phyloP scores from a whole-genome alignment of 495 filamentous ascomycete species.

The Glarea lozoyensis region DNA sequence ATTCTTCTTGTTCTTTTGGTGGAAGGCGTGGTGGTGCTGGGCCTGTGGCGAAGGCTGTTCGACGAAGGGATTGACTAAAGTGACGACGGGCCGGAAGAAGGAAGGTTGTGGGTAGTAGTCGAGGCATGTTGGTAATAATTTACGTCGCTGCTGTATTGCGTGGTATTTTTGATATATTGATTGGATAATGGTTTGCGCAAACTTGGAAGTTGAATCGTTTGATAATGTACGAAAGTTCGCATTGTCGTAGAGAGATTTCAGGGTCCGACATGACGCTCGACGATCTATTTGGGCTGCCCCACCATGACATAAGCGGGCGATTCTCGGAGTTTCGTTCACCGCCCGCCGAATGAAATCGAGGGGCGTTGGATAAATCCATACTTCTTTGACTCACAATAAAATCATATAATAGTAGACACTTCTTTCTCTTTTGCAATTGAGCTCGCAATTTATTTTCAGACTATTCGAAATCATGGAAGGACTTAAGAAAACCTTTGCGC shows the following conservation, averaged over 20 bases:
- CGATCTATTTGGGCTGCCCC: too few species aligned
- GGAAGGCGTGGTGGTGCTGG: conserved; percentile 80
- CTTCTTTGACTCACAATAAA: conserved; percentile 19
- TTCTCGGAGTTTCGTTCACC: neutral
- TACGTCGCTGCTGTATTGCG: too few species aligned
- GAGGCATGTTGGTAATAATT: conserved; percentile 19
- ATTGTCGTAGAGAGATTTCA: too few species aligned
- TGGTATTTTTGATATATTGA: too few species aligned
- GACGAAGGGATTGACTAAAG: conserved; percentile 18
- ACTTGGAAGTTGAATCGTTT: too few species aligned
- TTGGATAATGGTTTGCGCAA: too few species aligned
- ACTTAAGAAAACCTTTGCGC: conserved; percentile 79
- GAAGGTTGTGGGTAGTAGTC: conserved; percentile 23
- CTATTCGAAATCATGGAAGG: conserved; percentile 46
- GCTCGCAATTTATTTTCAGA: conserved; percentile 3
- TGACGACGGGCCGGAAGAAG: conserved; percentile 25
- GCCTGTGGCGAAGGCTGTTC: conserved; percentile 24
- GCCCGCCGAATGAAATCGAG: too few species aligned
- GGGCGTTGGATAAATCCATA: too few species aligned
- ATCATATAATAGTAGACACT: too few species aligned
- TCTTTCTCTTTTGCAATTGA: conserved; percentile 9
- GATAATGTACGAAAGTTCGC: too few species aligned
- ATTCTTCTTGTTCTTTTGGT: conserved; percentile 83
- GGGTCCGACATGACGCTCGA: too few species aligned
- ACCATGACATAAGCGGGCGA: conserved; percentile 8